Conservation (phyloP, 768 basidiomycete genomes). For the Hygrophorus russula region DNA sequence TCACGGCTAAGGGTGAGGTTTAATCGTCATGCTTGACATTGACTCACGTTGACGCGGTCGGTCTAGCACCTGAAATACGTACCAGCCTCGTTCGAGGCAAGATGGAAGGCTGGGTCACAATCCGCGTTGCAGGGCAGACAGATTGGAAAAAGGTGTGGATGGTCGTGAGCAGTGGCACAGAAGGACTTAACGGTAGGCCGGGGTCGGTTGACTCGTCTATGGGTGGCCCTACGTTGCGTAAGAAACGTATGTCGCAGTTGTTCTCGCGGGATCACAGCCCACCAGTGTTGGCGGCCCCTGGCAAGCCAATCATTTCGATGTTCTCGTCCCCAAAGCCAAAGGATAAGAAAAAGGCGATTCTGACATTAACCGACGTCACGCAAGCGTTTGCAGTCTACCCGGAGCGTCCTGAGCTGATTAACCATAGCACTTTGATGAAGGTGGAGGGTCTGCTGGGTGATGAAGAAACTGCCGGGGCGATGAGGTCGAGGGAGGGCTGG, state of each 20-base stretch:
- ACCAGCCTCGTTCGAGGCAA: constrained; percentile 58
- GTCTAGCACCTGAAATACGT: constrained; percentile 37
- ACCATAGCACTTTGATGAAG: constrained; percentile 83
- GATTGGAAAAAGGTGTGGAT: constrained; percentile 95
- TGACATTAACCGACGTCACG: constrained; percentile 59
- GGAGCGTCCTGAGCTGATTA: constrained; percentile 88
- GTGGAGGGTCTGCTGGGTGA: constrained; percentile 77
- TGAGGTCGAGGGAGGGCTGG: constrained; percentile 75
- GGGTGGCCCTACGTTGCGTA: constrained; percentile 16
- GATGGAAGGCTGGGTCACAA: constrained; percentile 86
- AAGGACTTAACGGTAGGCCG: constrained; percentile 14
- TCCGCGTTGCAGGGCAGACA: constrained; percentile 91
- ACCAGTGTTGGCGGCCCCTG: constrained; percentile 16
- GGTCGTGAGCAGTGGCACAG: constrained; percentile 46
- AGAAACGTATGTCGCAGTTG: constrained; percentile 58
- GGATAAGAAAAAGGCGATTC: constrained; percentile 59
- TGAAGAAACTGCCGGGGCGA: constrained; percentile 53
- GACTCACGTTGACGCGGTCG: not conserved
- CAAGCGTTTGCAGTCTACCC: constrained; percentile 95
- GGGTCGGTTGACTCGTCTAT: constrained; percentile 16
- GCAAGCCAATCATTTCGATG: constrained; percentile 39
- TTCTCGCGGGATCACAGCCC: constrained; percentile 40
- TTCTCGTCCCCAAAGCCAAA: constrained; percentile 56
- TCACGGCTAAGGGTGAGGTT: constrained; percentile 39
- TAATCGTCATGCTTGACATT: not conserved